Evolutionary conservation across 805 yeast species (phyloP), one percentile per base, ranked within the genome.

Genomic region (Suhomyces pyralidae): DNA sequence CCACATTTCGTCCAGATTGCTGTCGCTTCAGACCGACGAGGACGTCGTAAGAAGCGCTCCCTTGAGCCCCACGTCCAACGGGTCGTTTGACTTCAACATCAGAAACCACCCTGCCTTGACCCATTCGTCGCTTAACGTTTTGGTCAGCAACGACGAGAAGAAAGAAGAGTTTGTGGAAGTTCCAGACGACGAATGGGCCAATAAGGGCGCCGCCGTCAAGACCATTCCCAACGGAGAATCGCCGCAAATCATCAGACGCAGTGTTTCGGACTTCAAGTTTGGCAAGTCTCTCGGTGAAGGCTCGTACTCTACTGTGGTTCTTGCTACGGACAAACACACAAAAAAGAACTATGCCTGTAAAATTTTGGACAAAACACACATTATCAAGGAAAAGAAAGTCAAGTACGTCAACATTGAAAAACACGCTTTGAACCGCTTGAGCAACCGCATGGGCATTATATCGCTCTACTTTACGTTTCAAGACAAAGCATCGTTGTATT

Each of bases 361-460:
- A 64, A 81, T 88, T 3, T 70, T 88, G 51, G 90, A 85, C 65
- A 88, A 88, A 64, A 78, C 86, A 52, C 93, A 88, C 63, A 82
- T 88, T 48, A 87, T 88, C 51, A 84, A 82, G 58, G 96, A 88
- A 63, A 88, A 88, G 66, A 88, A 88, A 62, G 94, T 88, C 30
- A 88, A 88, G 63, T 88, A 88, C 65, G 96, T 88, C 47, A 88
- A 86, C 63, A 86, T 88, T 51, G 96, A 88, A 63, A 88, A 88
- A 62, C 86, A 85, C 63, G 88, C 96, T 0, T 74, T 88, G 58
- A 88, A 88, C 62, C 73, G 91, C 53, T 73, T 88, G 54, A 85
- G 83, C 48, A 68, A 77, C 51, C 67, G 86, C 46, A 69, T 77
- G 59, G 90, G 92, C 3, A 78, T 88, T 5, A 80, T 88, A 14